phyloP scores from a whole-genome alignment of 495 filamentous ascomycete genomes.

The Penicillium atrosanguineum region DNA sequence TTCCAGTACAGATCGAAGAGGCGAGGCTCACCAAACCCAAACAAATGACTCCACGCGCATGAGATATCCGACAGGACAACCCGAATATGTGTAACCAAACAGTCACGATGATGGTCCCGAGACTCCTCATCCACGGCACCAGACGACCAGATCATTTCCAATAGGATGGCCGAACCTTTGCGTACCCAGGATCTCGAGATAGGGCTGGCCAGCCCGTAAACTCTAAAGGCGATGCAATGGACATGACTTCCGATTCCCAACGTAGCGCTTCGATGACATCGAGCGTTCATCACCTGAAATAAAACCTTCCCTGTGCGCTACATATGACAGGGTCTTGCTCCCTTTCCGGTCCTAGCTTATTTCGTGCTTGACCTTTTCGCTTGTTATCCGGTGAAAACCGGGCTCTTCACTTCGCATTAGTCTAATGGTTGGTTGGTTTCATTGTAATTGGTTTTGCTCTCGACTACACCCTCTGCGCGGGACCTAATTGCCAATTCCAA shows the following conservation, averaged over 20 bases:
- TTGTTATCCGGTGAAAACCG: not conserved
- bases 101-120: slow-evolving; percentile 24
- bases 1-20: not conserved
- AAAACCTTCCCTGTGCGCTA: slow-evolving; percentile 10
- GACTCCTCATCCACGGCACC: slow-evolving; percentile 5
- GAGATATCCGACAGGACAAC: slow-evolving; percentile 17
- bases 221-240: slow-evolving; percentile 4
- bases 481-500: not conserved
- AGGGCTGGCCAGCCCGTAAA: slow-evolving; percentile 2
- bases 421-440: slow-evolving; percentile 4
- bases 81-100: slow-evolving; percentile 14
- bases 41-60: slow-evolving; percentile 12
- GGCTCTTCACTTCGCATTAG: not conserved
- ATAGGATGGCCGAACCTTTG: slow-evolving; percentile 10
- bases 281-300: slow-evolving; percentile 18
- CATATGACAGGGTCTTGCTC: slow-evolving; percentile 16
- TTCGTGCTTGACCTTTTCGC: not conserved
- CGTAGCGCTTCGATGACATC: slow-evolving; percentile 23
- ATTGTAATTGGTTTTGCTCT: not conserved
- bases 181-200: slow-evolving; percentile 10
- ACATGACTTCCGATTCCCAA: slow-evolving; percentile 6
- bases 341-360: not conserved
- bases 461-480: not conserved
- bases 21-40: not conserved
- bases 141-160: slow-evolving; percentile 16